Conservation (phyloP, 345 rosid genomes). For the Eucalyptus pauciflora region DNA sequence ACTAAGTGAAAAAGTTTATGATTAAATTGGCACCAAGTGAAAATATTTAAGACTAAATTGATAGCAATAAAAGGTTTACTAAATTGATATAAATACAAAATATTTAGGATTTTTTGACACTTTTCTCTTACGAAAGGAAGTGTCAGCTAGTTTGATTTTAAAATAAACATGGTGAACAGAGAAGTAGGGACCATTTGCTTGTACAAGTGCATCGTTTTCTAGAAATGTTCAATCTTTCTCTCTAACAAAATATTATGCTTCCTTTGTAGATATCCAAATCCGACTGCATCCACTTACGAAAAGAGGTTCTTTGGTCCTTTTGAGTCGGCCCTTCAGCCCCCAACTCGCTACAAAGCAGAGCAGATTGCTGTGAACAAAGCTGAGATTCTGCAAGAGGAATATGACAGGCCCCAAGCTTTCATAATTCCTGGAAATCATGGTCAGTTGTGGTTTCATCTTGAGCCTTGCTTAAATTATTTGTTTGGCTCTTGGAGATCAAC, state of each 20-base stretch:
- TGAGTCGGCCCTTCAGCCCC: conserved; percentile 91
- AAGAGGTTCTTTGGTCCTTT: conserved; percentile 79
- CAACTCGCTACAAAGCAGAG: conserved; percentile 47
- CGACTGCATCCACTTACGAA: conserved; percentile 71
- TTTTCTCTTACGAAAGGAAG: neutral
- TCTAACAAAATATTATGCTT: neutral
- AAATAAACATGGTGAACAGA: neutral
- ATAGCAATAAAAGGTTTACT: too few relatives aligned
- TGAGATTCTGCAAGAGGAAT: conserved; percentile 48
- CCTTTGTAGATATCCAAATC: conserved; percentile 81
- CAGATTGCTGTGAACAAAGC: conserved; percentile 76
- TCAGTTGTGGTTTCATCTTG: conserved; percentile 20
- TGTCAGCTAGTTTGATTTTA: neutral
- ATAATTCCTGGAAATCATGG: conserved; percentile 98
- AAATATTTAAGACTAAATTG: fast-evolving
- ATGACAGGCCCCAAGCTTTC: conserved; percentile 82
- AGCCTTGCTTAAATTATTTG: neutral
- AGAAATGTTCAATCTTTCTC: neutral
- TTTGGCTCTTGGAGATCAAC: neutral
- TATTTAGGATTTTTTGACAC: too few relatives aligned
- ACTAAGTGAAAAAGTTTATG: fast-evolving
- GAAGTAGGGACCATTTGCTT: neutral
- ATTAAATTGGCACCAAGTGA: fast-evolving
- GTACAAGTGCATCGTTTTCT: neutral
- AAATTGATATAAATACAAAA: too few relatives aligned